Percentiles rank a stretch among this genome's conserved stretches.
phyloP scores from a whole-genome alignment of 768 basidiomycete genomes.

The Russula virescens region DNA sequence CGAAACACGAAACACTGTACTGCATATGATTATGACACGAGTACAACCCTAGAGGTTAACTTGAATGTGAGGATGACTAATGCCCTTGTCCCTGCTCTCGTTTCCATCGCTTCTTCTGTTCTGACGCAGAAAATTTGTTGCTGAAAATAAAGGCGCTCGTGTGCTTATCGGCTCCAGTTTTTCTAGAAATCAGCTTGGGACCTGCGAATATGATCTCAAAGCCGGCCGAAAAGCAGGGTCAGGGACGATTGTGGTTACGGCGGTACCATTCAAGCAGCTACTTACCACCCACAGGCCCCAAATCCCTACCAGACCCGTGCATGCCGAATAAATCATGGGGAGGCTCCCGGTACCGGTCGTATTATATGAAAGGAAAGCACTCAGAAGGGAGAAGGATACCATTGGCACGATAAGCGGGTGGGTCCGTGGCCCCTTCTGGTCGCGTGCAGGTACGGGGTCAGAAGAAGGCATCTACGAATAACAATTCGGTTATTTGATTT shows the following conservation, averaged over 20 bases:
- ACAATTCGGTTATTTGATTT: background rate
- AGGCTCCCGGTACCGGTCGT: constrained; percentile 52
- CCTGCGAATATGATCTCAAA: constrained; percentile 56
- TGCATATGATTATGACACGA: too few species aligned
- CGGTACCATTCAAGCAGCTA: constrained; percentile 20
- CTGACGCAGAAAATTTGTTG: constrained; percentile 46
- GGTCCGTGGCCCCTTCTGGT: constrained; percentile 27
- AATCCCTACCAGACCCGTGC: constrained; percentile 47
- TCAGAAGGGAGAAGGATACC: constrained; percentile 45
- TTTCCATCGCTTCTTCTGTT: constrained; percentile 34
- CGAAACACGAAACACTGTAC: too few species aligned
- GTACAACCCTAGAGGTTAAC: too few species aligned
- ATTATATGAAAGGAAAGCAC: constrained; percentile 64
- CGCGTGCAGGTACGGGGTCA: constrained; percentile 27
- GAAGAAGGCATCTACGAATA: constrained; percentile 41
- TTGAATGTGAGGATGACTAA: background rate
- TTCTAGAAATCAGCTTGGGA: constrained; percentile 52
- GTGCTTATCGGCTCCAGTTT: constrained; percentile 76
- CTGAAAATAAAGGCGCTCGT: constrained; percentile 78
- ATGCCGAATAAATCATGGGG: constrained; percentile 44
- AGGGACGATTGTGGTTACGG: background rate
- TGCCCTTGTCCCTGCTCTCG: constrained; percentile 18
- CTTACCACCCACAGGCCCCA: constrained; percentile 72
- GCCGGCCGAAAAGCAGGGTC: constrained; percentile 4
- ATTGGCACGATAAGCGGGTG: constrained; percentile 66